Evolutionary conservation across 352 stramenopile genomes (phyloP), one percentile per base, ranked within the genome.

Genomic region (Globisporangium recalcitrans): DNA sequence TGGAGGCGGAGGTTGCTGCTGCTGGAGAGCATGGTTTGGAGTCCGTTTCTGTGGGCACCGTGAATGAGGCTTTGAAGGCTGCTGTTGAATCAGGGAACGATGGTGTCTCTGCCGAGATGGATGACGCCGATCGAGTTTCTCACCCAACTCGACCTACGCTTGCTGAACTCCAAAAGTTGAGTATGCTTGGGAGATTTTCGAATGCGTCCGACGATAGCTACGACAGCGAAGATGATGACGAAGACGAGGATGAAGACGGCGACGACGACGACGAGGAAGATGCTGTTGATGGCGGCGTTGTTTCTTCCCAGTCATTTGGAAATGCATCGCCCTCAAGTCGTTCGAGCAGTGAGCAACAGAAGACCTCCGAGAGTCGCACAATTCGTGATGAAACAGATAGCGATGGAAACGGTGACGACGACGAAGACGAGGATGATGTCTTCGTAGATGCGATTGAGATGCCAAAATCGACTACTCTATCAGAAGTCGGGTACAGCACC

Each of bases 91-190:
- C 5, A 14, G 11, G 2, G 4, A 22, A 46, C 0, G n/a, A n/a
- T n/a, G n/a, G n/a, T n/a, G n/a, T n/a, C n/a, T n/a, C n/a, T 34
- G 16, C n/a, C 7, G 19, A 26, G 0, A 32, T 51, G 2, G 6
- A n/a, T 3, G 24, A 19, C 7, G 44, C 1, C 7, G 32, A 61
- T 40, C 40, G 26, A 16, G 49, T 14, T 13, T 48, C 46, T 10
- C 13, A 27, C 3, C 53, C 52, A 7, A 36, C 27, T 16, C 67
- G 63, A 10, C 63, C 63, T 14, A 68, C 63, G 2, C 27, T 68
- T 36, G 63, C 49, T 19, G 54, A 68, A 32, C 21, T 68, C 8
- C 48, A 68, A 38, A 68, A 68, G 42, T 21, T 68, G 56, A 68
- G 63, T 32, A 48, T 47, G 29, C 48, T 63, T 0, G 63, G 63